Conservation (phyloP, 176 grass and related monocot genomes). For the Paspalum vaginatum region DNA sequence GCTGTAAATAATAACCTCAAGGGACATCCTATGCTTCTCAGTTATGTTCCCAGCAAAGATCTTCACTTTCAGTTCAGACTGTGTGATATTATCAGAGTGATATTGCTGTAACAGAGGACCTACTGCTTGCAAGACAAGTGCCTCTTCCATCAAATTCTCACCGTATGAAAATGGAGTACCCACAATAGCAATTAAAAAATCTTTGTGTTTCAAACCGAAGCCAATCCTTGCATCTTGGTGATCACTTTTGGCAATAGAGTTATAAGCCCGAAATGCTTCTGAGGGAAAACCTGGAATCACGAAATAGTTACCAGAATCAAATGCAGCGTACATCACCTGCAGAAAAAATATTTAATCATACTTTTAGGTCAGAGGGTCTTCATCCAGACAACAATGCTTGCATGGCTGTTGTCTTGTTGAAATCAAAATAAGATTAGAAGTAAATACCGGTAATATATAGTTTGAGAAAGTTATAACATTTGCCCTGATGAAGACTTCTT, state of each 20-base stretch:
- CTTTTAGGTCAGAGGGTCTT: conserved; percentile 32
- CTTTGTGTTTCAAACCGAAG: conserved; percentile 50
- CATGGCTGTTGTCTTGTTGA: background rate
- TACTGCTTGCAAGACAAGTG: conserved; percentile 79
- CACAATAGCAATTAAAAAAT: conserved; percentile 86
- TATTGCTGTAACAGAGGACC: conserved; percentile 65
- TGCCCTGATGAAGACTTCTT: conserved; percentile 76
- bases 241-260: conserved; percentile 38
- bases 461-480: conserved; percentile 88
- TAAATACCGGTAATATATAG: conserved; percentile 85
- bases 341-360: conserved; percentile 45
- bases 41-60: conserved; percentile 63
- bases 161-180: conserved; percentile 85
- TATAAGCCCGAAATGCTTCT: conserved; percentile 68
- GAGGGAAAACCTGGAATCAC: conserved; percentile 85
- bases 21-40: conserved; percentile 55
- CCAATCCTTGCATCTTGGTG: conserved; percentile 46
- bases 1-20: conserved; percentile 65
- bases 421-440: conserved; percentile 29
- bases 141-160: conserved; percentile 80
- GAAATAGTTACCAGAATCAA: conserved; percentile 96
- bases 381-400: conserved; percentile 30
- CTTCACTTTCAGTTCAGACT: conserved; percentile 69
- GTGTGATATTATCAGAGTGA: conserved; percentile 53
- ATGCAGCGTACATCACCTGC: conserved; percentile 94